Evolutionary conservation across 768 basidiomycete genomes (phyloP).

Genomic region (Lentinula aciculospora): DNA sequence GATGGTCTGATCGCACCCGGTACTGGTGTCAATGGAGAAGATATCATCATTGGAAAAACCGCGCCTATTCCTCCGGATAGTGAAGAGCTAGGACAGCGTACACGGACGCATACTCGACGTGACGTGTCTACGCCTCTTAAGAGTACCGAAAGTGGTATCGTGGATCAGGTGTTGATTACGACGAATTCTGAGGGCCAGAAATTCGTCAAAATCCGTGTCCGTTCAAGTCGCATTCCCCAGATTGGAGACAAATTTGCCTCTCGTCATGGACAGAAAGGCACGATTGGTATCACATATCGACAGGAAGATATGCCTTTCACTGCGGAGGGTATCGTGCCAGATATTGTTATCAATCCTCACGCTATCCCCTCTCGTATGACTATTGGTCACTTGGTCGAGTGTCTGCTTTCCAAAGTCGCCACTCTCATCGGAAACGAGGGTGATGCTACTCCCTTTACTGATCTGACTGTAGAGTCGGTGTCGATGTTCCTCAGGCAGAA

Average conservation of each 20-base stretch:
- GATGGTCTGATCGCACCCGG: slow-evolving; percentile 96
- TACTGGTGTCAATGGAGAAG: slow-evolving; percentile 91
- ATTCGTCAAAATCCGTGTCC: slow-evolving; percentile 96
- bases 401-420: slow-evolving; percentile 92
- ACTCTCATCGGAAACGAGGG: slow-evolving; percentile 96
- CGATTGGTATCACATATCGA: slow-evolving; percentile 98
- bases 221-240: slow-evolving; percentile 94
- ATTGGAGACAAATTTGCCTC: slow-evolving; percentile 99
- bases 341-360: slow-evolving; percentile 98
- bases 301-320: slow-evolving; percentile 99
- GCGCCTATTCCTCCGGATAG: slow-evolving; percentile 95
- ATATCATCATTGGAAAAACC: slow-evolving; percentile 99
- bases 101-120: slow-evolving; percentile 86
- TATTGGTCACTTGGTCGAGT: slow-evolving; percentile 98
- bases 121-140: slow-evolving; percentile 98
- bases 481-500: slow-evolving; percentile 83
- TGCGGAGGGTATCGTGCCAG: slow-evolving; percentile 92
- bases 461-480: slow-evolving; percentile 96
- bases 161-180: slow-evolving; percentile 95
- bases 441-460: slow-evolving; percentile 98
- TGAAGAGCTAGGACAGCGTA: slow-evolving; percentile 95
- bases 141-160: slow-evolving; percentile 95
- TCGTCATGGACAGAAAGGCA: slow-evolving; percentile 99
- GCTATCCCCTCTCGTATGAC: slow-evolving; percentile 99
- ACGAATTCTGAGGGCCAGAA: slow-evolving; percentile 96